Percentiles rank a stretch among this genome's conserved stretches.
Conservation (phyloP, 129 eudicot genomes). For the Lactuca saligna region DNA sequence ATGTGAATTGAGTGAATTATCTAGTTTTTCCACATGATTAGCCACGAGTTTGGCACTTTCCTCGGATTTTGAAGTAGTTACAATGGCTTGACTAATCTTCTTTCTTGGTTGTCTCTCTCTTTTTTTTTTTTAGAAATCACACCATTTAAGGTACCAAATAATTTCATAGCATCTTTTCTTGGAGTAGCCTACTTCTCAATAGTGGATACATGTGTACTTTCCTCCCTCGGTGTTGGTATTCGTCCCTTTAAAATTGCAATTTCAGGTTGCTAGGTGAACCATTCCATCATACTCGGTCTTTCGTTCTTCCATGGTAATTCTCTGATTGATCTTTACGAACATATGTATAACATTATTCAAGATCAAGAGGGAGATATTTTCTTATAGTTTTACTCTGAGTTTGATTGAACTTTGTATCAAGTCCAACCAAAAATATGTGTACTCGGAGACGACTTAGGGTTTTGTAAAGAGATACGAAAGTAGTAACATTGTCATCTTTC, state of each 20-base stretch:
- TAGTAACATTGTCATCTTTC: too few relatives aligned
- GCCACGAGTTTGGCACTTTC: too few relatives aligned
- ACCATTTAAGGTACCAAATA: too few relatives aligned
- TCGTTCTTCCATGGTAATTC: neutral
- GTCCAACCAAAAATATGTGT: constrained; percentile 4
- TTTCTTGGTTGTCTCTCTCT: too few relatives aligned
- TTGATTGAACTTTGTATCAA: neutral
- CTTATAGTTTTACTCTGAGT: neutral
- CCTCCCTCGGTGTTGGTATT: neutral
- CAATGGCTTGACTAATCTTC: too few relatives aligned
- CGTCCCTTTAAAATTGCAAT: neutral
- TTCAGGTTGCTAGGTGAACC: neutral
- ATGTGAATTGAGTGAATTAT: too few relatives aligned
- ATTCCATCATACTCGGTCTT: neutral
- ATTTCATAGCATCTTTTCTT: too few relatives aligned
- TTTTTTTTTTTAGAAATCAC: too few relatives aligned
- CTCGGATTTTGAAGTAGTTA: too few relatives aligned
- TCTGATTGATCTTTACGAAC: neutral
- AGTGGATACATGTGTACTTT: too few relatives aligned
- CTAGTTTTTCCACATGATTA: too few relatives aligned
- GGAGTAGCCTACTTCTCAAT: too few relatives aligned
- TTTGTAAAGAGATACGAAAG: neutral
- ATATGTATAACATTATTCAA: constrained; percentile 4
- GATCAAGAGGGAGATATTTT: neutral
- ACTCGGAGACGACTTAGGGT: neutral